Percentiles rank a stretch among this genome's conserved stretches.
phyloP scores from a whole-genome alignment of 768 basidiomycete species.

The Asterophora lycoperdoides region DNA sequence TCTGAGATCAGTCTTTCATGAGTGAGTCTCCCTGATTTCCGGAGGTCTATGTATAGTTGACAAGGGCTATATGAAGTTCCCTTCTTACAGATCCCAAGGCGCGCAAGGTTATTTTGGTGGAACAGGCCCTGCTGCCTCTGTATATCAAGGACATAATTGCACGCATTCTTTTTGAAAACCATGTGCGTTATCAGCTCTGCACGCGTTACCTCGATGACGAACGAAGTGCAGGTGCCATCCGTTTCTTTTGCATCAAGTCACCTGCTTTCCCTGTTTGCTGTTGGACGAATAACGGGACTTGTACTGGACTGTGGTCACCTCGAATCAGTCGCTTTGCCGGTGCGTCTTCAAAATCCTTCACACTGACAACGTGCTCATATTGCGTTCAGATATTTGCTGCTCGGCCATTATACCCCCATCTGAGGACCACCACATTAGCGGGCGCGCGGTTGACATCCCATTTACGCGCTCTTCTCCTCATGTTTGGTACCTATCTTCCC shows the following conservation, averaged over 20 bases:
- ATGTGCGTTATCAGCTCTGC: conserved; percentile 43
- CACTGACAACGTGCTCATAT: neutral
- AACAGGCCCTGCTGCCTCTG: conserved; percentile 82
- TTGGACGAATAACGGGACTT: conserved; percentile 87
- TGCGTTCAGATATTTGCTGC: conserved; percentile 76
- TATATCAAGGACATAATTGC: conserved; percentile 88
- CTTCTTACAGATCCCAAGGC: conserved; percentile 93
- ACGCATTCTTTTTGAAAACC: conserved; percentile 84
- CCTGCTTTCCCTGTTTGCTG: conserved; percentile 77
- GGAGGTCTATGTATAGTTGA: neutral
- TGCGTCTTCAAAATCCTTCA: conserved; percentile 34
- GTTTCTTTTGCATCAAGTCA: conserved; percentile 91
- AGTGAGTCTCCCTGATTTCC: conserved; percentile 47
- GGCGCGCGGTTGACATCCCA: conserved; percentile 79
- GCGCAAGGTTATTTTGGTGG: conserved; percentile 89
- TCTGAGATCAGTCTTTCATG: conserved; percentile 76
- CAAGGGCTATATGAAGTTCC: conserved; percentile 48
- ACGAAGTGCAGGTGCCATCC: conserved; percentile 69
- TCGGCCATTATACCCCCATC: conserved; percentile 77
- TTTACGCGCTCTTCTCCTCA: conserved; percentile 73
- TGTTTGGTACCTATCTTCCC: conserved; percentile 83
- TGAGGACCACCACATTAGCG: conserved; percentile 83
- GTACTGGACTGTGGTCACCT: conserved; percentile 92
- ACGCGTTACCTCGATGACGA: neutral
- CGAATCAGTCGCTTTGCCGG: conserved; percentile 85